Evolutionary conservation across 257 asterid genomes (phyloP).

Genomic region (Jacaranda copaia): DNA sequence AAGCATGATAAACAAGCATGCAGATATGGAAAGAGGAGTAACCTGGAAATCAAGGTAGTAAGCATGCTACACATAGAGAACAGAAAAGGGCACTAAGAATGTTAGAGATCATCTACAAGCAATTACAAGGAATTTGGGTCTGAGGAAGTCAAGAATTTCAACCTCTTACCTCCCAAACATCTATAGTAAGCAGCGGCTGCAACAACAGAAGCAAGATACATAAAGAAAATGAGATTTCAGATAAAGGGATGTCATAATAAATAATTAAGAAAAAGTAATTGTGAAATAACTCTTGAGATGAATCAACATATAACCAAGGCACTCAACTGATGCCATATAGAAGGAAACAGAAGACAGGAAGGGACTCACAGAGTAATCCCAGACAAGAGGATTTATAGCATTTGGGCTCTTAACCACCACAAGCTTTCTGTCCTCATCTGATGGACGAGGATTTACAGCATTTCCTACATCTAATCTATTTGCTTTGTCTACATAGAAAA

Average conservation of each 20-base stretch:
- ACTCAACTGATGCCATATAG: neutral
- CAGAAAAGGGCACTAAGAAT: neutral
- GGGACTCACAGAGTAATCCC: slow-evolving; percentile 87
- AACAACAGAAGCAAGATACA: slow-evolving; percentile 30
- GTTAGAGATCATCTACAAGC: neutral
- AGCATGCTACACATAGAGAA: slow-evolving; percentile 70
- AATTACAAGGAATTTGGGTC: neutral
- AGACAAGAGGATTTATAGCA: slow-evolving; percentile 94
- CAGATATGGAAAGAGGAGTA: slow-evolving; percentile 14
- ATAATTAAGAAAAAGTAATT: neutral
- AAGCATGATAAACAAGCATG: neutral
- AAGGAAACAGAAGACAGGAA: neutral
- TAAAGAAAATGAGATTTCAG: slow-evolving; percentile 20
- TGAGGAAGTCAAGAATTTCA: neutral
- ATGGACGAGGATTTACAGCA: slow-evolving; percentile 78
- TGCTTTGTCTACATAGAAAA: slow-evolving; percentile 68
- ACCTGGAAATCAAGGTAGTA: slow-evolving; percentile 96
- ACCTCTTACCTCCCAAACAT: slow-evolving; percentile 93
- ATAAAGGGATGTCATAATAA: neutral
- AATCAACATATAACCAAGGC: too few species aligned
- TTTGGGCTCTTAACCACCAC: slow-evolving; percentile 91
- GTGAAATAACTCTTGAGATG: too few species aligned
- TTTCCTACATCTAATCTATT: slow-evolving; percentile 83
- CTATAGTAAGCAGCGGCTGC: slow-evolving; percentile 96
- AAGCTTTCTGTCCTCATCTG: slow-evolving; percentile 88